These are phyloP conservation scores for Juncus effusus DNA, from an alignment of 176 grass and related monocot genomes.

Conservation along the genomic window DNA sequence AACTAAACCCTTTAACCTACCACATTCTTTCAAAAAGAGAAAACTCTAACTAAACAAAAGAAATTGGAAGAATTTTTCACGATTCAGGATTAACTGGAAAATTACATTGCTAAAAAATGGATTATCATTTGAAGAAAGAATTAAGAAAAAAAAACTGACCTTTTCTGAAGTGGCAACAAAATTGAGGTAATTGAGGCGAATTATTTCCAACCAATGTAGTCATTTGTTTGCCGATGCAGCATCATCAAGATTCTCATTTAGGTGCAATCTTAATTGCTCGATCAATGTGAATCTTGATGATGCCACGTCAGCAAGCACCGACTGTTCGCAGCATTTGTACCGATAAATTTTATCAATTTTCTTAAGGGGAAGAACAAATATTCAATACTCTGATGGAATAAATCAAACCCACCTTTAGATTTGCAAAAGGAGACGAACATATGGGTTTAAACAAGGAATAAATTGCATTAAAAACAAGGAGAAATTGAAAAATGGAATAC, in stretches of 20 bases:
- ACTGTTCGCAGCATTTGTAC: constrained; percentile 11
- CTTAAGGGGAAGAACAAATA: no score
- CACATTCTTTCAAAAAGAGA: no score
- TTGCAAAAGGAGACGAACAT: not conserved
- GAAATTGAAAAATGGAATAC: not conserved
- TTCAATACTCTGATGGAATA: no score
- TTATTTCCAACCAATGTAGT: constrained; percentile 23
- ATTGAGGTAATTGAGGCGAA: not conserved
- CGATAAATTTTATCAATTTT: no score
- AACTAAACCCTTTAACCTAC: no score
- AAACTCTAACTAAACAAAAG: no score
- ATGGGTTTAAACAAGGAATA: not conserved
- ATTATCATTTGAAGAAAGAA: not conserved
- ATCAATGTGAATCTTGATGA: constrained; percentile 76
- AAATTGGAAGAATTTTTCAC: no score
- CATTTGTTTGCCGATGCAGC: constrained; percentile 68
- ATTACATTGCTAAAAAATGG: not conserved
- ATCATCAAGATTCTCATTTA: constrained; percentile 83
- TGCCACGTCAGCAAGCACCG: constrained; percentile 54
- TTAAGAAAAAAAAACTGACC: constrained; percentile 23
- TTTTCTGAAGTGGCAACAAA: not conserved
- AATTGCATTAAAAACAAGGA: constrained; percentile 17
- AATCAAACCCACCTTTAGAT: constrained; percentile 11
- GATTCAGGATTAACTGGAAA: no score
- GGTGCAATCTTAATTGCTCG: not conserved